Base-by-base conservation (phyloP, 2,329 filamentous ascomycete species). In the Juglanconis oblonga region DNA sequence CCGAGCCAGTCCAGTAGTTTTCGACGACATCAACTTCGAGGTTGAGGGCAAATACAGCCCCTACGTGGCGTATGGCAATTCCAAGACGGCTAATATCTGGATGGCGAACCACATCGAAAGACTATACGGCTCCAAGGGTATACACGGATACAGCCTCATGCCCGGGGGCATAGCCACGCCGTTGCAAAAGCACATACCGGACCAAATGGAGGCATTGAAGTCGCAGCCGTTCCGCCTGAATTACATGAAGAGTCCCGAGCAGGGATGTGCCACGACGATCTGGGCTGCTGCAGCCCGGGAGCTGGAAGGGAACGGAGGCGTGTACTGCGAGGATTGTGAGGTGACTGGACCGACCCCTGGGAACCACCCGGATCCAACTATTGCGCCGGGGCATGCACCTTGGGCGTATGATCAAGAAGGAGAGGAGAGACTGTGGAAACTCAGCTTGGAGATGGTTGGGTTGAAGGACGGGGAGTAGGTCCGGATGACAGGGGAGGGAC, bases 21-120 rank as follows among this genome's bases (percentile, higher is more conserved):
- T 73, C 33, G 71, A 80, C 62, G 73, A 80, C 67, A 71, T 77
- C 64, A 73, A 77, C 60, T 72, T 76, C 40, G 67, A 71, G 33
- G 67, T 67, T 14, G 65, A 62, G 0, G 53, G 45, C 6, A 54
- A 33, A 1, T 80, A 80, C 62, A 64, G 73, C 13, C 69, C 68
- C 0, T 68, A 58, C 61, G 36, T 61, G 2, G 71, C 73, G 2
- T 82, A 82, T 62, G 77, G 72, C 0, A 71, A 77, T 52, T 69
- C 70, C 55, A 83, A 82, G 65, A 71, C 72, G 0, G 78, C 79
- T 8, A 80, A 77, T 61, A 74, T 81, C 42, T 79, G 73, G 61
- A 76, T 79, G 66, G 74, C 79, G 9, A 80, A 77, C 63, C 70
- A 77, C 55, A 71, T 82, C 17, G 78, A 81, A 33, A 74, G 79